Evolutionary conservation across 805 yeast genomes (phyloP).

Genomic region (Nakazawaea wyomingensis): DNA sequence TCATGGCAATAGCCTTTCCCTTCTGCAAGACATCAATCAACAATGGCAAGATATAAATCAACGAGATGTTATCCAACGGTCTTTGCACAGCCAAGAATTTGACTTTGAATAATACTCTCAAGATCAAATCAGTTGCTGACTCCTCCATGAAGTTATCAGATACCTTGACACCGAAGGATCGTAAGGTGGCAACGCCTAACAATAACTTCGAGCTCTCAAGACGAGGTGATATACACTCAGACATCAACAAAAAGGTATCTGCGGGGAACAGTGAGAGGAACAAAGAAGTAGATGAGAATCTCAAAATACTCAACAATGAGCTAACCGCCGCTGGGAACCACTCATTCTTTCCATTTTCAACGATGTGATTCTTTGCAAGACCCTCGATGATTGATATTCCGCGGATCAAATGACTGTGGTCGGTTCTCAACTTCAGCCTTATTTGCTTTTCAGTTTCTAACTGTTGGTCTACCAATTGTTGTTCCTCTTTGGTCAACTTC

Average conservation of each 20-base stretch:
- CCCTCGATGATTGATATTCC: conserved; percentile 49
- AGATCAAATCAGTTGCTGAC: conserved; percentile 46
- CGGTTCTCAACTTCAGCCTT: conserved; percentile 38
- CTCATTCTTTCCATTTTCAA: conserved; percentile 55
- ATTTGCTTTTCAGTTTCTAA: conserved; percentile 54
- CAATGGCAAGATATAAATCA: conserved; percentile 74
- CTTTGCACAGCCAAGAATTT: conserved; percentile 70
- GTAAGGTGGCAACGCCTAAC: conserved; percentile 66
- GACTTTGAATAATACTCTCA: conserved; percentile 69
- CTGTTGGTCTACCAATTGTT: conserved; percentile 54
- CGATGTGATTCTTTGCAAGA: conserved; percentile 42
- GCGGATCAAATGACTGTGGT: conserved; percentile 36
- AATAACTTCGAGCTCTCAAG: conserved; percentile 45
- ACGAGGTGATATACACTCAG: conserved; percentile 46
- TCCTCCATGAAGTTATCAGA: conserved; percentile 44
- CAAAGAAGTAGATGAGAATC: conserved; percentile 24
- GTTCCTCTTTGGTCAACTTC: conserved; percentile 77
- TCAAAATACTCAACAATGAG: conserved; percentile 40
- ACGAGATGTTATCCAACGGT: conserved; percentile 60
- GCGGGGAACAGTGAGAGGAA: conserved; percentile 28
- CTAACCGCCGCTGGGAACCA: conserved; percentile 75
- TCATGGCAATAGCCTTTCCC: conserved; percentile 54
- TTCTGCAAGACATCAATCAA: conserved; percentile 60
- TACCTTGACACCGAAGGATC: conserved; percentile 45
- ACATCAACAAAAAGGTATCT: conserved; percentile 47